Evolutionary conservation across 1,284 basidiomycete species (phyloP), one percentile per base, ranked within the genome.

Genomic region (Xerocomus cyaneibrunnescens): DNA sequence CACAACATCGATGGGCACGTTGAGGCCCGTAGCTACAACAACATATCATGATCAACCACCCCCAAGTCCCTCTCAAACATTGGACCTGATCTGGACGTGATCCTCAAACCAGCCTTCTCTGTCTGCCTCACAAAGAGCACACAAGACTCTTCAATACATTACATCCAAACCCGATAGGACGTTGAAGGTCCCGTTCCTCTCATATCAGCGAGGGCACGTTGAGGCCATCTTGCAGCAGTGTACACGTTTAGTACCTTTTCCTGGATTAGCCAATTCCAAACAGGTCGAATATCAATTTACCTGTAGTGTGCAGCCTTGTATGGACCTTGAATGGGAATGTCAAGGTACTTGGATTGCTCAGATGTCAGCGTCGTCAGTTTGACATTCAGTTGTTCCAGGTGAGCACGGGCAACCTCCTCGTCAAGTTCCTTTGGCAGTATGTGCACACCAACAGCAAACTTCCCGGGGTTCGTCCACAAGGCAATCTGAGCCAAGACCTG

Each of bases 401-500:
- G 96, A 50, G 96, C 92, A 62, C 92, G 89, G 32, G 97, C 96
- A 65, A 98, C 97, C 77, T 99, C 96, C 80, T 99, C 96, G 69
- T 99, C 96, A 63, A 98, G 89, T 59, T 90, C 86, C 83, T 99
- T 99, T 64, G 96, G 95, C 40, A 99, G 82, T 79, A 96, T 93
- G 81, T 96, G 93, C 51, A 96, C 94, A 60, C 94, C 94, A 62
- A 97, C 82, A 52, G 89, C 87, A 87, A 98, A 98, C 71, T 87
- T 82, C 69, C 84, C 81, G 36, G 88, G 87, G 65, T 89, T 91
- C 52, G 90, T 94, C 95, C 94, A 99, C 71, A 99, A 87, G 25
- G 94, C 96, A 66, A 99, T 98, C 79, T 99, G 96, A 45, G 96
- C 96, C 61, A 99, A 83, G 56, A 94, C 92, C 78, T 99, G 96